A percentile compares a stretch with the other conserved stretches of the same genome.
These are phyloP conservation scores for Cenchrus americanus DNA, from an alignment of 176 grass and related monocot species.

Conservation along the genomic window DNA sequence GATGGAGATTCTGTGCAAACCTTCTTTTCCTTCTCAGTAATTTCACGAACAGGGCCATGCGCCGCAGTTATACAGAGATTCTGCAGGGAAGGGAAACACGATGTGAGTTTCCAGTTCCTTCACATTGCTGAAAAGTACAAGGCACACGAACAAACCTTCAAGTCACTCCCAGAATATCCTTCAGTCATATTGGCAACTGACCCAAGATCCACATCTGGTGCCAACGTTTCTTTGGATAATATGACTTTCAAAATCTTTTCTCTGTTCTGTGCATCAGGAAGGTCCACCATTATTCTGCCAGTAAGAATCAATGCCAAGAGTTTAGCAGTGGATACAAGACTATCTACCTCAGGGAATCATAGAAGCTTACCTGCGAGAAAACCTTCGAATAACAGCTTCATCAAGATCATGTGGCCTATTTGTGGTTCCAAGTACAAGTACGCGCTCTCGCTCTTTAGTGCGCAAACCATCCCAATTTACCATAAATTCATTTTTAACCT, in stretches of 20 bases:
- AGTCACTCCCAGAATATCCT: constrained; percentile 87
- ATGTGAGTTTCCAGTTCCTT: neutral
- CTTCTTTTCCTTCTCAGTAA: constrained; percentile 73
- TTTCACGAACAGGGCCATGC: constrained; percentile 52
- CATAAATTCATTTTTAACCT: constrained; percentile 94
- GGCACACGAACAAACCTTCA: constrained; percentile 63
- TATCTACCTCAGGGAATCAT: neutral
- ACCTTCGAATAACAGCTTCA: constrained; percentile 84
- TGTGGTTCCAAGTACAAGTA: constrained; percentile 84
- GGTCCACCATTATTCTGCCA: constrained; percentile 85
- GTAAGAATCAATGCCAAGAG: constrained; percentile 10
- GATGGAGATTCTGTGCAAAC: constrained; percentile 26
- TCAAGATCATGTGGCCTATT: constrained; percentile 90
- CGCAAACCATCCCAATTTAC: constrained; percentile 80
- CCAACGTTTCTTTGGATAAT: constrained; percentile 67
- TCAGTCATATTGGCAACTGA: constrained; percentile 72
- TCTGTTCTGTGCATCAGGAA: constrained; percentile 78
- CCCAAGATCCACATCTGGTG: constrained; percentile 55
- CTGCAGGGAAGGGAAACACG: constrained; percentile 37
- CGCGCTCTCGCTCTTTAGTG: constrained; percentile 75
- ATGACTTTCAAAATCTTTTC: constrained; percentile 73
- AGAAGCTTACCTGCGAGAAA: constrained; percentile 78
- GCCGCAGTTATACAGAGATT: constrained; percentile 71
- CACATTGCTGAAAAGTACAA: neutral
- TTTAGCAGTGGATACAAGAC: constrained; percentile 2